Percentiles rank a stretch among this genome's conserved stretches.
These are phyloP conservation scores for Candida boleticola DNA, from an alignment of 805 yeast genomes.

Conservation along the genomic window DNA sequence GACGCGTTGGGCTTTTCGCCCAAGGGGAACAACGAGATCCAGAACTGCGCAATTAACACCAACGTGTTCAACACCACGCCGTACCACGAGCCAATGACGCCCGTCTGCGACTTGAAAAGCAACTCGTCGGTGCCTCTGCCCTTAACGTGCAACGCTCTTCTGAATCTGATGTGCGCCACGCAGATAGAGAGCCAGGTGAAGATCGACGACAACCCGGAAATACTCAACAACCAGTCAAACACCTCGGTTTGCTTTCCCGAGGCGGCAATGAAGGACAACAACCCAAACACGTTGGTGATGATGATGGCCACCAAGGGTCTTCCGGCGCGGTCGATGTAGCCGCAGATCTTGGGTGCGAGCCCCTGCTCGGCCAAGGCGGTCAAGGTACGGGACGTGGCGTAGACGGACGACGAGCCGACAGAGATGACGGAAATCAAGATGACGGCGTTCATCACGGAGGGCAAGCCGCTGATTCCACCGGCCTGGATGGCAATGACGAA, in stretches of 20 bases:
- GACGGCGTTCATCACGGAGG: constrained; percentile 42
- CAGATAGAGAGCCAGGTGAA: constrained; percentile 52
- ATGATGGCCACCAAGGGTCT: constrained; percentile 48
- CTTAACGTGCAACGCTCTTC: constrained; percentile 62
- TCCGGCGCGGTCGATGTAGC: constrained; percentile 49
- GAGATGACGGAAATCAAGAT: constrained; percentile 41
- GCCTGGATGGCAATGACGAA: constrained; percentile 42
- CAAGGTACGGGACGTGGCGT: constrained; percentile 41
- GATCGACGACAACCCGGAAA: constrained; percentile 47
- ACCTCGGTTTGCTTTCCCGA: constrained; percentile 35
- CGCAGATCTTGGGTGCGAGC: constrained; percentile 42
- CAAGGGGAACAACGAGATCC: constrained; percentile 76
- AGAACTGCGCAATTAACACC: constrained; percentile 74
- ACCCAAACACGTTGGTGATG: constrained; percentile 39
- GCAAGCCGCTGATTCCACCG: constrained; percentile 41
- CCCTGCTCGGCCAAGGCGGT: constrained; percentile 46
- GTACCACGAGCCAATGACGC: constrained; percentile 63
- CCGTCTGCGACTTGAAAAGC: constrained; percentile 63
- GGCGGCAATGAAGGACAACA: constrained; percentile 46
- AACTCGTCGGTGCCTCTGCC: constrained; percentile 71
- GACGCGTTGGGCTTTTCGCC: constrained; percentile 51
- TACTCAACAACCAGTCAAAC: constrained; percentile 48
- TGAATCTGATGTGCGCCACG: constrained; percentile 43
- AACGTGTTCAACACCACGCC: constrained; percentile 58
- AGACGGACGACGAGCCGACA: constrained; percentile 43